Evolutionary conservation across 2,329 filamentous ascomycete species (phyloP).

Genomic region (Blumeria graminis): DNA sequence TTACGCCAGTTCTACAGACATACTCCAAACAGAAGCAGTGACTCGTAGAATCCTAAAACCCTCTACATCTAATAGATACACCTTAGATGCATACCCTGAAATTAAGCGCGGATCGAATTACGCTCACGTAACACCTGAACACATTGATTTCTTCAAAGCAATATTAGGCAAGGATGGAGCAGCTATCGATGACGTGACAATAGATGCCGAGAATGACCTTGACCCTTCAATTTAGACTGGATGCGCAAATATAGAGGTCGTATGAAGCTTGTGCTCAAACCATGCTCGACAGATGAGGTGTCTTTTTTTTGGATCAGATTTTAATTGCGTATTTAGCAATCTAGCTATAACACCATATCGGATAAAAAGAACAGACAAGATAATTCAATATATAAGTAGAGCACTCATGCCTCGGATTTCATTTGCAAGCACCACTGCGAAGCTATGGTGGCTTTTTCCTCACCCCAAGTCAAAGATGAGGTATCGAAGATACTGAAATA

Average conservation of each 20-base stretch:
- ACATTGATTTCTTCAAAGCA: constrained; percentile 62
- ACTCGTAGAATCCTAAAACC: too few species aligned
- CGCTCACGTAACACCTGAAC: constrained; percentile 44
- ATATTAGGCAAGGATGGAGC: constrained; percentile 60
- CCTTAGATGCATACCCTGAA: constrained; percentile 63
- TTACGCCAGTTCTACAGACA: too few species aligned
- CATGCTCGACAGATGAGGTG: constrained; percentile 58
- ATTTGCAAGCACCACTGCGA: too few species aligned
- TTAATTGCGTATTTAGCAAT: too few species aligned
- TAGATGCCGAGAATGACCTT: constrained; percentile 54
- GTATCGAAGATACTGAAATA: constrained; percentile 80
- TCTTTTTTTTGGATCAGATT: too few species aligned
- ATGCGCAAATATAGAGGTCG: constrained; percentile 97
- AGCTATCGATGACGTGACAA: constrained; percentile 59
- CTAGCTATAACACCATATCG: too few species aligned
- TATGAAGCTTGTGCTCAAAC: constrained; percentile 66
- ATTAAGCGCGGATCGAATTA: constrained; percentile 62
- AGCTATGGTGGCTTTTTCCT: too few species aligned
- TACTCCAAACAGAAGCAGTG: too few species aligned
- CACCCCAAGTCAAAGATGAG: too few species aligned
- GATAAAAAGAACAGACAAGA: too few species aligned
- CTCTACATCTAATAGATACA: constrained; percentile 16
- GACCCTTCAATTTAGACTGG: constrained; percentile 90
- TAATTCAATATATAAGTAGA: too few species aligned
- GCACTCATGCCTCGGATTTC: too few species aligned